A percentile compares a stretch with the other conserved stretches of the same genome.
Evolutionary conservation across 2,329 filamentous ascomycete genomes (phyloP).

Genomic region (Cladosporium sp.): DNA sequence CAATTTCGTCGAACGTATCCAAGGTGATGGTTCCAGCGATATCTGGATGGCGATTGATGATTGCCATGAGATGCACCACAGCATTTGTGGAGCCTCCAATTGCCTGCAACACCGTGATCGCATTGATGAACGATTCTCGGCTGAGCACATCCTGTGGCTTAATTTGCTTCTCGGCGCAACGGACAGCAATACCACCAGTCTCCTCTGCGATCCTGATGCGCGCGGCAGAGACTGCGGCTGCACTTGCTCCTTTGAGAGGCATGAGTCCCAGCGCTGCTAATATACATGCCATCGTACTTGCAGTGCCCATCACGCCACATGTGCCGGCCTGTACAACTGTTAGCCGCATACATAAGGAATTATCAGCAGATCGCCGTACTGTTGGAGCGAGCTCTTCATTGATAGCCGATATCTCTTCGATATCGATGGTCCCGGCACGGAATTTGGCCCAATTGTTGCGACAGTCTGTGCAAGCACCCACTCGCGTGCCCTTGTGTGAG

Average conservation of each 20-base stretch:
- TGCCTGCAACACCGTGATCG: slow-evolving; percentile 43
- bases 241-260: slow-evolving; percentile 49
- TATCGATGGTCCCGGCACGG: slow-evolving; percentile 61
- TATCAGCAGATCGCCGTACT: slow-evolving; percentile 31
- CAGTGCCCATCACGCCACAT: slow-evolving; percentile 56
- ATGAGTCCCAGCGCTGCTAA: slow-evolving; percentile 51
- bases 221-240: slow-evolving; percentile 51
- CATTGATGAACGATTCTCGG: slow-evolving; percentile 47
- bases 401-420: slow-evolving; percentile 66
- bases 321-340: slow-evolving; percentile 36
- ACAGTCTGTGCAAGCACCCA: slow-evolving; percentile 73
- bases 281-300: slow-evolving; percentile 55
- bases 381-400: slow-evolving; percentile 72
- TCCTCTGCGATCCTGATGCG: slow-evolving; percentile 51
- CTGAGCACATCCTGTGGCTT: slow-evolving; percentile 44
- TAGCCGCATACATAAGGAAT: not conserved
- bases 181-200: slow-evolving; percentile 48
- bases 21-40: slow-evolving; percentile 44
- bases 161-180: slow-evolving; percentile 33
- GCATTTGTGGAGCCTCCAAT: slow-evolving; percentile 44
- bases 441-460: slow-evolving; percentile 69
- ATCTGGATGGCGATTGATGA: slow-evolving; percentile 47
- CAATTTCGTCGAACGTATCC: slow-evolving; percentile 46
- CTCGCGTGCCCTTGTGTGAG: slow-evolving; percentile 57
- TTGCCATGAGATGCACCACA: slow-evolving; percentile 42